These are phyloP conservation scores for Zymoseptoria tritici DNA, from an alignment of 2,329 filamentous ascomycete genomes.

Conservation along the genomic window DNA sequence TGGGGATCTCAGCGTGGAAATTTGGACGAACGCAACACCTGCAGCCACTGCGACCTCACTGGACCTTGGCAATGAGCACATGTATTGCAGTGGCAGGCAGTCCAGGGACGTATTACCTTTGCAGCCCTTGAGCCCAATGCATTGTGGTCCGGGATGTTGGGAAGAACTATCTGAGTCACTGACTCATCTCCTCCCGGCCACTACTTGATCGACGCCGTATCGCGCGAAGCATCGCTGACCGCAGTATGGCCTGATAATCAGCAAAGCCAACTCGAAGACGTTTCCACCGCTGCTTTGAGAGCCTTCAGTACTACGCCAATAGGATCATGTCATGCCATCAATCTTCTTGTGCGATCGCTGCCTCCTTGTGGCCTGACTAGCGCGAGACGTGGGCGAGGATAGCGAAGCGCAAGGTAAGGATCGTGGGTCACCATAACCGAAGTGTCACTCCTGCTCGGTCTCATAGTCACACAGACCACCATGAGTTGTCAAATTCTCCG, in stretches of 20 bases:
- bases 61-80: background rate
- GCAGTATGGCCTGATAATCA: background rate
- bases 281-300: background rate
- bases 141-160: background rate
- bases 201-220: background rate
- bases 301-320: background rate
- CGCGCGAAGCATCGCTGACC: background rate
- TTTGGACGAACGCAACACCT: background rate
- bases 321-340: background rate
- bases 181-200: background rate
- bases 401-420: background rate
- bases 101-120: background rate
- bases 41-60: background rate
- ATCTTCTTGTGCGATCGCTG: background rate
- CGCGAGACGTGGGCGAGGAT: background rate
- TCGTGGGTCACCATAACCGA: too few relatives aligned
- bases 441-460: background rate
- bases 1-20: background rate
- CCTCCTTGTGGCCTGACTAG: background rate
- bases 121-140: background rate
- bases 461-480: background rate
- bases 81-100: background rate
- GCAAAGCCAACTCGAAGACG: background rate
- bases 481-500: background rate
- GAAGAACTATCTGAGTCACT: background rate